Evolutionary conservation across 495 filamentous ascomycete species (phyloP).

Genomic region (Aspergillus wentii): DNA sequence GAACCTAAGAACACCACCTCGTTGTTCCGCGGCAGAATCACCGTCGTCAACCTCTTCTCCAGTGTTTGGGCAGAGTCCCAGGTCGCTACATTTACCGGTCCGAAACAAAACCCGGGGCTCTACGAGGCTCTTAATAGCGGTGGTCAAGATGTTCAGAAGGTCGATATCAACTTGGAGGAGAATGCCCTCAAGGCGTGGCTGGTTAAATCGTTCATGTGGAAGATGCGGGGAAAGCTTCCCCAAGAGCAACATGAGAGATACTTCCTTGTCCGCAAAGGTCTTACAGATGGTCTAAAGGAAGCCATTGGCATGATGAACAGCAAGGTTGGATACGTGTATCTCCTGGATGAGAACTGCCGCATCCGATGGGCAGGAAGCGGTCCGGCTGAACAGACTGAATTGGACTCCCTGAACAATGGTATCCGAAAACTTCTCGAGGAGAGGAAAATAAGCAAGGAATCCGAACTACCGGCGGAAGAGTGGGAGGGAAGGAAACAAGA

Average conservation of each 20-base stretch:
- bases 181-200: constrained; percentile 71
- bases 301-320: constrained; percentile 77
- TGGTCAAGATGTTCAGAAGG: constrained; percentile 51
- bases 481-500: constrained; percentile 7
- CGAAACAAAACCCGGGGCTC: constrained; percentile 60
- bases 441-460: constrained; percentile 22
- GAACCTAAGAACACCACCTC: constrained; percentile 63
- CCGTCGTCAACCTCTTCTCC: constrained; percentile 75
- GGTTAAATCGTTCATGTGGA: constrained; percentile 61
- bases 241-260: constrained; percentile 64
- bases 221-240: constrained; percentile 51
- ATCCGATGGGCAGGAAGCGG: constrained; percentile 96
- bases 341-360: constrained; percentile 79
- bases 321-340: constrained; percentile 91
- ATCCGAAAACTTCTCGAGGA: constrained; percentile 65
- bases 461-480: constrained; percentile 15
- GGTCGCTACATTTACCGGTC: constrained; percentile 61
- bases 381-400: constrained; percentile 62
- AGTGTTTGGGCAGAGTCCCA: constrained; percentile 82
- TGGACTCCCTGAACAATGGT: constrained; percentile 64
- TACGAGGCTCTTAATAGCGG: constrained; percentile 44
- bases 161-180: constrained; percentile 85
- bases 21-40: constrained; percentile 62
- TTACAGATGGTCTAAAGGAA: constrained; percentile 69
- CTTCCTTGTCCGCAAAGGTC: constrained; percentile 75